Evolutionary conservation across 1,284 basidiomycete species (phyloP), one percentile per base, ranked within the genome.

Genomic region (Trichosporon inkin): DNA sequence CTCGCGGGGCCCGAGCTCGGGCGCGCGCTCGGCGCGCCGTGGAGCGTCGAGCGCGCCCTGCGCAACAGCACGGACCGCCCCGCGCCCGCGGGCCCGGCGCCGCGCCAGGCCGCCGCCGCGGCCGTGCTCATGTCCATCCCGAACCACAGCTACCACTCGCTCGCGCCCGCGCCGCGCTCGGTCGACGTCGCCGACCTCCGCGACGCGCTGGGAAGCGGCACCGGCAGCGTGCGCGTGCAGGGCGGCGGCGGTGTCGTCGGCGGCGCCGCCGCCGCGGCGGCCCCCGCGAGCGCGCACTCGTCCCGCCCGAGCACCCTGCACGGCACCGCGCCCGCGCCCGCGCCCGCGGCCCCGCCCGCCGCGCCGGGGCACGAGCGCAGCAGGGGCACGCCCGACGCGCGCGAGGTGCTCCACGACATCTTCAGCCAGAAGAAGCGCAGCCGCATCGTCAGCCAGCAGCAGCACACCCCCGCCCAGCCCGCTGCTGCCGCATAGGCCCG

Each of bases 81-180:
- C 52, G 5, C 52, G 37, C 35, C 57, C 32, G 40, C 52, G 24
- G 19, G 41, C 16, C n/a, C 53, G 39, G 37, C 54, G 14, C 19
- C 57, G 22, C n/a, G 34, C 58, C 5, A 32, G 28, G 5, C 28
- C 4, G 3, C 19, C 35, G 4, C 38, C 16, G 14, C 37, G 22
- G n/a, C n/a, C 11, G 19, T 16, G 55, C 79, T 93, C 60, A 92
- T 92, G 89, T 87, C 89, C 62, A 88, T 90, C 61, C 88, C 92
- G 64, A 93, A 93, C 73, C 80, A 89, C 22, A 92, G 90, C 4
- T 80, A 90, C 55, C 87, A 88, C 70, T 90, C 88, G 66, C 79
- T 92, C 57, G 83, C 88, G 11, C 38, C 53, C 5, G n/a, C n/a
- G n/a, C 83, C 84, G 8, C 82, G 86, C 64, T 86, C 86, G 2